Evolutionary conservation across 768 basidiomycete species (phyloP).

Genomic region (Boletus barrowsii): DNA sequence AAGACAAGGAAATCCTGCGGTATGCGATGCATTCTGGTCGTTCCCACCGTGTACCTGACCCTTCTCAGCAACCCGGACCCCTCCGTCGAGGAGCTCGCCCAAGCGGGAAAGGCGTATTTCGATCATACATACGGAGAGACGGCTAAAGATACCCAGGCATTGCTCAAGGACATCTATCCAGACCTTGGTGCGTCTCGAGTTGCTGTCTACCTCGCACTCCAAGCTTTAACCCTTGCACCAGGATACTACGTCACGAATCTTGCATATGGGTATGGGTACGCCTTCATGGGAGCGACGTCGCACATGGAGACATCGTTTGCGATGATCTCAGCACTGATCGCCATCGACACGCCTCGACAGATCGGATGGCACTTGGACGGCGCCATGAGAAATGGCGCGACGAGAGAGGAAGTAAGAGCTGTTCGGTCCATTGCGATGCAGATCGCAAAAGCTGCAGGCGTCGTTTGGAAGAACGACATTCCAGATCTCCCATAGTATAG

Average conservation of each 20-base stretch:
- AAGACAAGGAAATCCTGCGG: constrained; percentile 48
- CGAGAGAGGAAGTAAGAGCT: constrained; percentile 47
- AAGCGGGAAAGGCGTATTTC: constrained; percentile 44
- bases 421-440: constrained; percentile 55
- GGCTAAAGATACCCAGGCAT: constrained; percentile 41
- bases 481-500: constrained; percentile 36
- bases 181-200: constrained; percentile 51
- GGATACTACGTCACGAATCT: constrained; percentile 54
- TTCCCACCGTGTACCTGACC: not conserved
- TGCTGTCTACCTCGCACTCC: not conserved
- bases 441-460: constrained; percentile 45
- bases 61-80: constrained; percentile 38
- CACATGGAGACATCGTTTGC: constrained; percentile 57
- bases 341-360: constrained; percentile 59
- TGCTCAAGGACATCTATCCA: constrained; percentile 54
- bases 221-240: constrained; percentile 19
- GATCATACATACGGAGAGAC: constrained; percentile 54
- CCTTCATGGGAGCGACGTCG: constrained; percentile 44
- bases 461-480: constrained; percentile 51
- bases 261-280: constrained; percentile 57
- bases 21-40: constrained; percentile 19
- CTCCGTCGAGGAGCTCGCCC: constrained; percentile 43
- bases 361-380: constrained; percentile 64
- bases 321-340: constrained; percentile 60
- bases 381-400: constrained; percentile 54